phyloP scores from a whole-genome alignment of 106 monocot species.

The Dendrobium chrysotoxum region DNA sequence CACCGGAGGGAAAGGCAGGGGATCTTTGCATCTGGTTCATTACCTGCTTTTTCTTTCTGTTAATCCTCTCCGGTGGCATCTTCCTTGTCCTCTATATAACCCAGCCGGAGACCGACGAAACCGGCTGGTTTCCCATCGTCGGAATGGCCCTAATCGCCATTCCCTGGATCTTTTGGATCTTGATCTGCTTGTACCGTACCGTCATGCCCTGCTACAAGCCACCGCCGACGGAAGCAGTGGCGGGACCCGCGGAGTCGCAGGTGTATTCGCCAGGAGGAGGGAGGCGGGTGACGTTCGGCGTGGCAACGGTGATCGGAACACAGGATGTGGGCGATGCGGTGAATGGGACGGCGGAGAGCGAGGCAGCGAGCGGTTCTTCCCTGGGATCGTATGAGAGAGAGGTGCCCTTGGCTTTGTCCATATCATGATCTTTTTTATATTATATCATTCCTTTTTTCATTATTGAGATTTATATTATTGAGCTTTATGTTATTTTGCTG shows the following conservation, averaged over 20 bases:
- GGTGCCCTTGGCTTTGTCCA: conserved; percentile 26
- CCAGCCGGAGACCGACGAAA: conserved; percentile 18
- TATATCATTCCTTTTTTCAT: no score
- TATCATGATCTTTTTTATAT: not conserved
- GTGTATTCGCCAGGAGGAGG: conserved; percentile 17
- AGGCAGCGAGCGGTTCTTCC: conserved; percentile 20
- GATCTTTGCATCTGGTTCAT: conserved; percentile 40
- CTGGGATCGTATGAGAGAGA: conserved; percentile 48
- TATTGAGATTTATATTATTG: no score
- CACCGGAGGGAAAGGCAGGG: conserved; percentile 12
- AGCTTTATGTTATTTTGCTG: no score
- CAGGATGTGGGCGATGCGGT: not conserved
- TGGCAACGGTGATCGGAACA: conserved; percentile 1
- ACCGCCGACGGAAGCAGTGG: not conserved
- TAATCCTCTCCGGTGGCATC: conserved; percentile 31
- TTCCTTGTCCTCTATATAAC: conserved; percentile 41
- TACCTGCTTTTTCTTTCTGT: conserved; percentile 41
- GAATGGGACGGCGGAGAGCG: not conserved
- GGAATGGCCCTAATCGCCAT: conserved; percentile 41
- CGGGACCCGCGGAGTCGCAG: conserved; percentile 4
- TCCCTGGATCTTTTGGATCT: conserved; percentile 64
- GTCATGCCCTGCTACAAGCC: not conserved
- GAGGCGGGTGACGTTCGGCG: conserved; percentile 35
- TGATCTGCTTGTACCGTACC: conserved; percentile 35
- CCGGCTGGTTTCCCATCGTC: conserved; percentile 29